These are phyloP conservation scores for Drechslera avenae DNA, from an alignment of 2,329 filamentous ascomycete species.

Conservation along the genomic window DNA sequence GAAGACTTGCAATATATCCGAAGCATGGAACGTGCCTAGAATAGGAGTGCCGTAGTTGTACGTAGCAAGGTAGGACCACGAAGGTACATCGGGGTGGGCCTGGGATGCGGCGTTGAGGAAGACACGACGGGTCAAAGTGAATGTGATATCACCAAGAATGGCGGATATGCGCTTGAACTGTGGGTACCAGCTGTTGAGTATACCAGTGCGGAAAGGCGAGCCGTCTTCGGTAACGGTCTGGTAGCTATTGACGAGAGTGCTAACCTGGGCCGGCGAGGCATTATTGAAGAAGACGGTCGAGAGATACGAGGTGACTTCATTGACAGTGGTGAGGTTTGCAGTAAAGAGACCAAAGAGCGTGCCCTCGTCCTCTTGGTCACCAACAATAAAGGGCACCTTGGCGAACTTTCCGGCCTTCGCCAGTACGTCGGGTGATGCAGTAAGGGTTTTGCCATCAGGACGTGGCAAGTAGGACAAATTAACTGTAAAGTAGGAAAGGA, in stretches of 20 bases:
- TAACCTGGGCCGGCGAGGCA: constrained; percentile 59
- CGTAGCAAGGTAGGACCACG: constrained; percentile 76
- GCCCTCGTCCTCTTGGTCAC: constrained; percentile 80
- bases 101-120: constrained; percentile 60
- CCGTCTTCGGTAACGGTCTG: constrained; percentile 62
- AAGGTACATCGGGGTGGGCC: constrained; percentile 62
- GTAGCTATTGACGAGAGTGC: constrained; percentile 66
- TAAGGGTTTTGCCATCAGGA: constrained; percentile 69
- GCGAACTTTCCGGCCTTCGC: constrained; percentile 60
- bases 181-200: constrained; percentile 74
- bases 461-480: constrained; percentile 76
- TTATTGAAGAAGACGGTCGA: constrained; percentile 64
- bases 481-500: constrained; percentile 70
- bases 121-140: constrained; percentile 71
- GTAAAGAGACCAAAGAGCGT: constrained; percentile 76
- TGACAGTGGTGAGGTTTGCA: constrained; percentile 67
- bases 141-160: constrained; percentile 74
- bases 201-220: constrained; percentile 72
- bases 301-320: constrained; percentile 67
- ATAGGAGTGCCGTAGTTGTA: constrained; percentile 74
- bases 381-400: constrained; percentile 68
- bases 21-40: constrained; percentile 76
- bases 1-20: constrained; percentile 72
- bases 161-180: constrained; percentile 78
- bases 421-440: constrained; percentile 66